Evolutionary conservation across 1,284 basidiomycete genomes (phyloP).

Genomic region (Phaffia rhodozyma): DNA sequence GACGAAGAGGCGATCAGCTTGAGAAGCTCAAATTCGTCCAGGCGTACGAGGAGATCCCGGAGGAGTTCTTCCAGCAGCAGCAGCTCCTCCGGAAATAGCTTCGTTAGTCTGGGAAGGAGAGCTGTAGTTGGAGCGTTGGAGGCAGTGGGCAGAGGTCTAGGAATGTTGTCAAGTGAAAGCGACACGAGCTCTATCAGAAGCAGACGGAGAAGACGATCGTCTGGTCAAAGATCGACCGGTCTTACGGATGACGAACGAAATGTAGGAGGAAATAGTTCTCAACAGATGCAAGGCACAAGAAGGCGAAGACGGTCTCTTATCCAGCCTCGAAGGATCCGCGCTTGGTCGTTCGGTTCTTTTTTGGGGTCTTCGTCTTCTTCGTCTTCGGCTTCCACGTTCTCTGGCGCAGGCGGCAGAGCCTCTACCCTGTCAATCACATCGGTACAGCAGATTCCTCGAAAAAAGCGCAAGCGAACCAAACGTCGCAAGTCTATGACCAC

Average conservation of each 20-base stretch:
- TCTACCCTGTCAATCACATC: not conserved
- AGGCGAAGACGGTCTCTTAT: not conserved
- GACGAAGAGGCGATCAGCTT: constrained; percentile 17
- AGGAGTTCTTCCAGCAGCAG: not conserved
- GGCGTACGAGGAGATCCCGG: not conserved
- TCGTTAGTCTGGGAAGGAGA: constrained; percentile 5
- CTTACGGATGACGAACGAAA: too few relatives aligned
- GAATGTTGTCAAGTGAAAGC: constrained; percentile 12
- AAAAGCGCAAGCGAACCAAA: not conserved
- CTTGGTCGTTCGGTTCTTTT: too few relatives aligned
- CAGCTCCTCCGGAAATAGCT: not conserved
- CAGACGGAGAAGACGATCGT: not conserved
- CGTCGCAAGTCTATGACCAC: not conserved
- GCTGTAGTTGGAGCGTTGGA: constrained; percentile 13
- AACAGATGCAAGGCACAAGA: not conserved
- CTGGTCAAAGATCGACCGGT: not conserved
- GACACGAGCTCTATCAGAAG: not conserved
- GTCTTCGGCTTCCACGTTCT: not conserved
- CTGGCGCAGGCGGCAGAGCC: not conserved
- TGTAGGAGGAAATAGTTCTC: not conserved
- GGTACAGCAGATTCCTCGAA: not conserved
- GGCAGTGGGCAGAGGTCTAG: constrained; percentile 11
- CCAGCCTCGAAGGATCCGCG: too few relatives aligned
- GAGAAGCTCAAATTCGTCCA: constrained; percentile 10
- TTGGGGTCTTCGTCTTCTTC: not conserved